phyloP scores from a whole-genome alignment of 1,284 basidiomycete species.

The Paramarasmius palmivorus region DNA sequence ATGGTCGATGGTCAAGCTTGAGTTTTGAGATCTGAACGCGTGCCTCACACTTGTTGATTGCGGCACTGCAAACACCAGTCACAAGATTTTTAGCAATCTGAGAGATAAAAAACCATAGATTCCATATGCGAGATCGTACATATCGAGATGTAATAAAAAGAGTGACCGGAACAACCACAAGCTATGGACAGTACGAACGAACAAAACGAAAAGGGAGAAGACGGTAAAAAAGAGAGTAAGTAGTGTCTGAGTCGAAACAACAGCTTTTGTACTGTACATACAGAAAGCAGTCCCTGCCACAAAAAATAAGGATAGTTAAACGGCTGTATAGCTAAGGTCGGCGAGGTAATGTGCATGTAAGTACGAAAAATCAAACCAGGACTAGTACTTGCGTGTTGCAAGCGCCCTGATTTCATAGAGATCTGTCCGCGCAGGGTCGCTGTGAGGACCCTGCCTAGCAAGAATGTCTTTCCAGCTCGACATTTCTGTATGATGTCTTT shows the following conservation, averaged over 20 bases:
- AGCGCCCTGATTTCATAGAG: conserved; percentile 80
- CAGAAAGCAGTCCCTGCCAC: conserved; percentile 10
- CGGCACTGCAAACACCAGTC: too few relatives aligned
- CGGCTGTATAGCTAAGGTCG: conserved; percentile 10
- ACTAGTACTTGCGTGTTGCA: conserved; percentile 75
- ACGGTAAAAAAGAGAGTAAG: conserved; percentile 4
- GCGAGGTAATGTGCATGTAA: conserved; percentile 8
- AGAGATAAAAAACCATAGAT: conserved; percentile 4
- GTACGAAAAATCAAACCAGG: conserved; percentile 6
- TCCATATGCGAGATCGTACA: conserved; percentile 17
- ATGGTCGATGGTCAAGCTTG: neutral
- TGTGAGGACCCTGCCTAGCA: conserved; percentile 41
- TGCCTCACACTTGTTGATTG: too few relatives aligned
- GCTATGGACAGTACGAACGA: neutral
- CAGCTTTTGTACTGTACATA: conserved; percentile 11
- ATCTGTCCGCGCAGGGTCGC: conserved; percentile 56
- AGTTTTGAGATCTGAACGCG: too few relatives aligned
- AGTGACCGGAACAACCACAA: conserved; percentile 6
- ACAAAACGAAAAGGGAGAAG: conserved; percentile 6
- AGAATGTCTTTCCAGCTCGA: conserved; percentile 71
- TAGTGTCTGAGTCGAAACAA: conserved; percentile 5
- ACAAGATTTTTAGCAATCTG: too few relatives aligned
- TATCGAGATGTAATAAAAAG: conserved; percentile 13
- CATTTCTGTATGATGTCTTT: conserved; percentile 80
- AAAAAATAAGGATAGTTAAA: conserved; percentile 10